Base-by-base conservation (phyloP, 2,329 filamentous ascomycete genomes). In the Fusarium piperis region DNA sequence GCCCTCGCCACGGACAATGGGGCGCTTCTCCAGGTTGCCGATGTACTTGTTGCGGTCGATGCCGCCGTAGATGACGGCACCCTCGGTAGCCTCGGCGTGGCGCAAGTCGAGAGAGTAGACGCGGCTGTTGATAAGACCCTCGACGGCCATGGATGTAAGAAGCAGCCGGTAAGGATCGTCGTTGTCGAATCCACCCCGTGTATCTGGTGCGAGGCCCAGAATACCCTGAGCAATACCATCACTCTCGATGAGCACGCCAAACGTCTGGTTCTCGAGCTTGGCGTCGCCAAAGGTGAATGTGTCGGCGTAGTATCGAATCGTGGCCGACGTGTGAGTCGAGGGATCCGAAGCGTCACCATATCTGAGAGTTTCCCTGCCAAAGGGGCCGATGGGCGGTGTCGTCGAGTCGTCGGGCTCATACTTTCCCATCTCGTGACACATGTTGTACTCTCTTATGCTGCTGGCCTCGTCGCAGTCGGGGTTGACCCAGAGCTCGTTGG, bases 401-500 rank as follows among this genome's bases (percentile, higher is more conserved):
- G 74, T 74, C 16, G 86, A 88, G 53, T 79, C 75, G 1, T 60
- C 62, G 6, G 83, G 83, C 41, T 86, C 79, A 71, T 87, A 88
- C 41, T 80, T 77, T 4, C 86, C 83, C 58, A 85, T 85, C 0
- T 69, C 39, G 0, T 67, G 13, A 74, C 86, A 88, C 51, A 83
- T 80, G 0, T 77, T 59, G 4, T 76, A 71, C 36, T 84, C 79
- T 1, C 73, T 71, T 8, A 78, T 68, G 7, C 78, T 78, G 7
- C 77, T 80, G 0, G 85, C 80, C 6, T 79, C 80, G 5, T 74
- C 59, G 74, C 87, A 89, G 59, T 83, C 78, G 1, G 87, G 86
- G 65, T 88, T 86, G 46, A 88, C 84, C 87, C 87, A 89, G 9
- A 88, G 82, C 74, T 88, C 85, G 68, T 84, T 84, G 6, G 87